A percentile compares a stretch with the other conserved stretches of the same genome.
phyloP scores from a whole-genome alignment of 345 rosid genomes.

The Salix koriyanagi region DNA sequence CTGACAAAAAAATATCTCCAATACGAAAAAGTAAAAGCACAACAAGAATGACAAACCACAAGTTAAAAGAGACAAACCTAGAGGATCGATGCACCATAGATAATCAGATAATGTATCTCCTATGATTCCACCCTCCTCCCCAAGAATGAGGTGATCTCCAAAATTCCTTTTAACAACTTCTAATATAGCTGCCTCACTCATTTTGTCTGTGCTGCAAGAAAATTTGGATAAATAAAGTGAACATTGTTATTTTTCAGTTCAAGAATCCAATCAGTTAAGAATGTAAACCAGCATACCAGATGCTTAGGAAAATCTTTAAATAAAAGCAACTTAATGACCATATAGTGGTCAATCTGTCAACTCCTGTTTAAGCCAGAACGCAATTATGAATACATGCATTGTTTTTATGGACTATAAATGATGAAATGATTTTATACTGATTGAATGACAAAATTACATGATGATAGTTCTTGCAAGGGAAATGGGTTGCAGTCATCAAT shows the following conservation, averaged over 20 bases:
- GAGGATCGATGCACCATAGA: conserved; percentile 96
- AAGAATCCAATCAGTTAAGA: neutral
- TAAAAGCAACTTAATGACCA: neutral
- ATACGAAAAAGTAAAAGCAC: neutral
- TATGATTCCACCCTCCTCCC: conserved; percentile 89
- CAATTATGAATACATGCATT: neutral
- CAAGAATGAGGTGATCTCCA: conserved; percentile 84
- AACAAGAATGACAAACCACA: neutral
- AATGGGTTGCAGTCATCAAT: neutral
- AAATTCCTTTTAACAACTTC: conserved; percentile 72
- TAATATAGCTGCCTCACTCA: conserved; percentile 82
- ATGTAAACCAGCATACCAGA: neutral
- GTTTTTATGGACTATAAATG: neutral
- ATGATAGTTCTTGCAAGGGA: too few species aligned
- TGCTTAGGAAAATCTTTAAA: neutral
- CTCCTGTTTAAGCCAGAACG: neutral
- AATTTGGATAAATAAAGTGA: conserved; percentile 15
- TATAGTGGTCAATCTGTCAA: neutral
- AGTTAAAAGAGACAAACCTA: conserved; percentile 49
- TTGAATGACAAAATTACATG: neutral
- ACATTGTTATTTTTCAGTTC: conserved; percentile 4
- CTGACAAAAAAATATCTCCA: neutral
- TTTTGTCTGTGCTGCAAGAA: conserved; percentile 79
- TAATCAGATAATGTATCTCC: conserved; percentile 83
- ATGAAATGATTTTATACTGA: neutral